These are phyloP conservation scores for Apiospora pterosperma DNA, from an alignment of 2,329 filamentous ascomycete species.

Conservation along the genomic window DNA sequence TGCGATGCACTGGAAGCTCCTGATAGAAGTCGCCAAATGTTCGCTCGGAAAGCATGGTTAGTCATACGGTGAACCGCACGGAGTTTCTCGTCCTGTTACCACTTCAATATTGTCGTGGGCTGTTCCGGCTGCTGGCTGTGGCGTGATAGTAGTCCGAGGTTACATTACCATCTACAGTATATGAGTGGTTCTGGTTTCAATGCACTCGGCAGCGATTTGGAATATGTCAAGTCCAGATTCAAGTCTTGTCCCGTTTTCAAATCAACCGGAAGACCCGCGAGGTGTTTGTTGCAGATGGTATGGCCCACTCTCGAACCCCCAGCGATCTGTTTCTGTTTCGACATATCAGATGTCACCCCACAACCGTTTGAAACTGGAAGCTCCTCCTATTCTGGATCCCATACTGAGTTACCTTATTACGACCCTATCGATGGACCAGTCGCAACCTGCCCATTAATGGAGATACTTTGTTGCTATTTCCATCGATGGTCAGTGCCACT, in stretches of 20 bases:
- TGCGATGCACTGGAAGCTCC: too few species aligned
- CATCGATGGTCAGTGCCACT: background rate
- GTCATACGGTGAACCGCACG: background rate
- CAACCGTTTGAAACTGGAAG: background rate
- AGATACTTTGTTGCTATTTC: background rate
- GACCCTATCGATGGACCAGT: conserved; percentile 13
- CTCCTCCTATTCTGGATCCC: too few species aligned
- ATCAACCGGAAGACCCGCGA: background rate
- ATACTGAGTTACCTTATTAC: background rate
- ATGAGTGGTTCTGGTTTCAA: background rate
- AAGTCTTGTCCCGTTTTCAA: background rate
- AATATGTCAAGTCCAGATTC: background rate
- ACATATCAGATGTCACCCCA: background rate
- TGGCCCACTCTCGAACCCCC: background rate
- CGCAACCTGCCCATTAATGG: background rate
- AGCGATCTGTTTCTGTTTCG: background rate
- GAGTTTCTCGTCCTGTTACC: background rate
- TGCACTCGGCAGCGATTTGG: background rate
- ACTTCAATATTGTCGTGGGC: background rate
- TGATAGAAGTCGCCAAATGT: background rate
- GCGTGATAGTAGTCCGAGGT: background rate
- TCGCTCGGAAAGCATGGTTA: background rate
- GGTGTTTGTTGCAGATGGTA: background rate
- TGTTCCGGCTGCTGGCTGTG: background rate
- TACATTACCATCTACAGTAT: background rate